Evolutionary conservation across 1,284 basidiomycete genomes (phyloP).

Genomic region (Rhodofomes roseus): DNA sequence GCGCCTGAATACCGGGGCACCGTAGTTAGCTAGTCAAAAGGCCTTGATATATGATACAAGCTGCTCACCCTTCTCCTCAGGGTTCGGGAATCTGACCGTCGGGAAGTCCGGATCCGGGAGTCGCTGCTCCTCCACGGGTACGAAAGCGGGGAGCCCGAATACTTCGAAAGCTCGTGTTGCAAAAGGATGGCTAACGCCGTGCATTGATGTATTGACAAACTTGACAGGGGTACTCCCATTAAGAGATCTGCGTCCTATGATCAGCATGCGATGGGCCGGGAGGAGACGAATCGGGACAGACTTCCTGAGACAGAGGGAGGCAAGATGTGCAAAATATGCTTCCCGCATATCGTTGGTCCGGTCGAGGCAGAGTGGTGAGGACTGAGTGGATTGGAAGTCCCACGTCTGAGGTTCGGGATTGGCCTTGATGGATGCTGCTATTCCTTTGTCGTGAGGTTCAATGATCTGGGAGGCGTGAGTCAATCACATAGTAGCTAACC

Average conservation of each 20-base stretch:
- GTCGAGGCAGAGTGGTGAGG: conserved; percentile 48
- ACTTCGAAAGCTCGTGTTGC: conserved; percentile 51
- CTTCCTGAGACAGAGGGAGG: conserved; percentile 39
- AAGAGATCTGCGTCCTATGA: conserved; percentile 25
- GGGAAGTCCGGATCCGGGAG: conserved; percentile 79
- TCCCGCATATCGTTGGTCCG: conserved; percentile 55
- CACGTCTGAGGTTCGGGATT: conserved; percentile 59
- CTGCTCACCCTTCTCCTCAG: conserved; percentile 74
- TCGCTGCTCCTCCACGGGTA: conserved; percentile 60
- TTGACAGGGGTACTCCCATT: conserved; percentile 23
- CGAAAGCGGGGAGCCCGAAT: conserved; percentile 57
- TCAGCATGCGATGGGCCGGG: not conserved
- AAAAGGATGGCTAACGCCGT: conserved; percentile 75
- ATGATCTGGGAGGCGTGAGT: conserved; percentile 57
- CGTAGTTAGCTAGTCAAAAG: not conserved
- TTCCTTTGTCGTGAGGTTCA: conserved; percentile 73
- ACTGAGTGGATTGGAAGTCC: conserved; percentile 32
- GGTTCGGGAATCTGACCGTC: conserved; percentile 81
- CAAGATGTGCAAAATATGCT: conserved; percentile 54
- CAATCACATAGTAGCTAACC: not conserved
- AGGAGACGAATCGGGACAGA: conserved; percentile 22
- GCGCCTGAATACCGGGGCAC: conserved; percentile 11
- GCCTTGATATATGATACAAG: not conserved
- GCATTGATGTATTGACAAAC: conserved; percentile 84
- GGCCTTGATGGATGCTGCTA: conserved; percentile 57